Percentiles rank a stretch among this genome's conserved stretches.
phyloP scores from a whole-genome alignment of 1,139 yeast genomes.

The Hansenula sp. region DNA sequence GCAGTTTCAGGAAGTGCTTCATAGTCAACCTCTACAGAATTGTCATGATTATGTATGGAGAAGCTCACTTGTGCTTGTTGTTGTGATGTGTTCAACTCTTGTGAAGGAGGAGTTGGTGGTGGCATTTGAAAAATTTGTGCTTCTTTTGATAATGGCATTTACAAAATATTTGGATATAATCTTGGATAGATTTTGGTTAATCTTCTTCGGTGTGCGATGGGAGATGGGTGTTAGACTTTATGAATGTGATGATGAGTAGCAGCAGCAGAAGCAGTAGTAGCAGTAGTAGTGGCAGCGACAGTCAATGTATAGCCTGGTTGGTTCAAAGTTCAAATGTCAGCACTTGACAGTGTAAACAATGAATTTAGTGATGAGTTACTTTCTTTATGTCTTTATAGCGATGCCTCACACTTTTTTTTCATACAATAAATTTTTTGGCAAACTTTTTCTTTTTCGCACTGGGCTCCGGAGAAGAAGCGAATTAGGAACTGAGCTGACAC shows the following conservation, averaged over 20 bases:
- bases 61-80: neutral
- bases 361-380: too few relatives aligned
- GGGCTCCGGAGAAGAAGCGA: neutral
- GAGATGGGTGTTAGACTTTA: too few relatives aligned
- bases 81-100: neutral
- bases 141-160: neutral
- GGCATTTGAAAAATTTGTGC: neutral
- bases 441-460: neutral
- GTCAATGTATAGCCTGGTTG: too few relatives aligned
- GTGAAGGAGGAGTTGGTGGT: neutral
- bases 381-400: too few relatives aligned
- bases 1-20: conserved; percentile 91
- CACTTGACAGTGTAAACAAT: neutral
- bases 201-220: too few relatives aligned
- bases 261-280: too few relatives aligned
- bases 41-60: conserved; percentile 2
- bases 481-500: neutral
- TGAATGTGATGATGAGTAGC: too few relatives aligned
- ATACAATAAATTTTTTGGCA: neutral
- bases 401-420: neutral
- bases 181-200: too few relatives aligned
- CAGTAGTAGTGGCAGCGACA: too few relatives aligned
- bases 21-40: conserved; percentile 55
- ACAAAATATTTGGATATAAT: neutral
- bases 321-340: neutral